A percentile compares a stretch with the other conserved stretches of the same genome.
phyloP scores from a whole-genome alignment of 129 eudicot species.

The sunflower (Helianthus annuus) region HanXRQr2.0-SUNRISE NC_035445.2:140639009-140639508 shows the following conservation, averaged over 20 bases:
- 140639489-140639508: conserved; percentile 86
- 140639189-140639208: neutral
- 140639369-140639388: neutral
- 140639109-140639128: conserved; percentile 82
- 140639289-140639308: conserved; percentile 62
- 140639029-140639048: no score
- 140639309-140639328: conserved; percentile 71
- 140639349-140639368: neutral
- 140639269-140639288: conserved; percentile 68
- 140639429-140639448: conserved; percentile 62
- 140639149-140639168: conserved; percentile 94
- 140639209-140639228: conserved; percentile 10
- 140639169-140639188: conserved; percentile 58
- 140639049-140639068: no score
- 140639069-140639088: conserved; percentile 31
- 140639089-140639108: conserved; percentile 86
- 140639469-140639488: conserved; percentile 81
- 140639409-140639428: conserved; percentile 46
- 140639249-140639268: conserved; percentile 81
- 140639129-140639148: conserved; percentile 96
- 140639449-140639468: conserved; percentile 72
- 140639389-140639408: neutral
- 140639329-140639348: neutral
- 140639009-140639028: no score
- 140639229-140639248: neutral